Conservation (phyloP, 306 rosid genomes). For the Vachellia collinsii region DNA sequence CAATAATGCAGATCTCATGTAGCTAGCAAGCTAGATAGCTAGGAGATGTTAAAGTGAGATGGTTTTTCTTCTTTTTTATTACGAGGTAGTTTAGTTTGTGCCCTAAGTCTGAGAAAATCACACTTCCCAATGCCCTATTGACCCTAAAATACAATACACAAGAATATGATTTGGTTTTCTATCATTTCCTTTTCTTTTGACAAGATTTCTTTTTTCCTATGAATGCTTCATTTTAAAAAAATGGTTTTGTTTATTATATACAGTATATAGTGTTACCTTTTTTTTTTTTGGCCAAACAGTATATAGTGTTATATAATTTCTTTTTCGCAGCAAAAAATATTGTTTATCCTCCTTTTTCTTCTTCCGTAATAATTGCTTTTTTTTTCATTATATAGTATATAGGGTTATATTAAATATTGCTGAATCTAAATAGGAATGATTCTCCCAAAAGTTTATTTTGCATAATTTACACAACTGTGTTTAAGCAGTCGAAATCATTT, state of each 20-base stretch:
- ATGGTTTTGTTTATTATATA: not conserved
- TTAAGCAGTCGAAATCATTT: no score
- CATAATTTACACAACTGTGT: no score
- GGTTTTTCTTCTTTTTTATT: not conserved
- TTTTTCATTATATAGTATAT: no score
- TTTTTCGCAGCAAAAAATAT: no score
- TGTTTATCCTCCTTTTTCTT: no score
- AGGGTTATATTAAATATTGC: no score
- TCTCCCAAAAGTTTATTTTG: no score
- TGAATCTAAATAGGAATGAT: no score
- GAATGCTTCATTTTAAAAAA: not conserved
- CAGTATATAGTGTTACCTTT: no score
- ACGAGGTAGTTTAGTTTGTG: not conserved
- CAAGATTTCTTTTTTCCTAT: not conserved
- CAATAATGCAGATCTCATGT: not conserved
- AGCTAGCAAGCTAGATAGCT: not conserved
- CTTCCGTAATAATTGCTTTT: no score
- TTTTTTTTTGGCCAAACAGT: no score
- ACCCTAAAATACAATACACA: not conserved
- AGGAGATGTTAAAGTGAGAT: not conserved
- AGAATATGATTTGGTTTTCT: not conserved
- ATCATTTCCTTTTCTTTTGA: not conserved
- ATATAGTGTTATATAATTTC: no score
- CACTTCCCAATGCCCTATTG: conserved; percentile 49
- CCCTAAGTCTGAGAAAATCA: conserved; percentile 26